A percentile compares a stretch with the other conserved stretches of the same genome.
phyloP scores from a whole-genome alignment of 2,329 filamentous ascomycete species.

The Neopestalotiopsis clavispora region DNA sequence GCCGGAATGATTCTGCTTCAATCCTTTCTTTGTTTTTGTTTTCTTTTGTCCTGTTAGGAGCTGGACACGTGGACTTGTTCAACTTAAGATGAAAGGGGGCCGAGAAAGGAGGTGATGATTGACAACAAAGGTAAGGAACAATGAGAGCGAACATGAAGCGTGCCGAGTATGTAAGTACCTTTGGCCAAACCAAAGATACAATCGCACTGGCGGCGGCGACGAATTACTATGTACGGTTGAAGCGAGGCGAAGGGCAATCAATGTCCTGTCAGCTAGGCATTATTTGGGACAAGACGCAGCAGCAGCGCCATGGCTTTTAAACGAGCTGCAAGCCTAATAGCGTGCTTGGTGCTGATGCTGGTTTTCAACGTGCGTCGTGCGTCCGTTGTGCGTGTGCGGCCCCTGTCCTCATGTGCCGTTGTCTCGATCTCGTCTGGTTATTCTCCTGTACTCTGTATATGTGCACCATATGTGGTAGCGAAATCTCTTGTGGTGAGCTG shows the following conservation, averaged over 20 bases:
- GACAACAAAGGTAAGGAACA: not conserved
- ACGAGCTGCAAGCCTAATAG: not conserved
- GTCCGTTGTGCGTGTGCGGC: not conserved
- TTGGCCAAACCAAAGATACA: too few relatives aligned
- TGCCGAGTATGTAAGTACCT: too few relatives aligned
- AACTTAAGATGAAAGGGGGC: not conserved
- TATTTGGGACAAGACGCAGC: not conserved
- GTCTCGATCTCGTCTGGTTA: not conserved
- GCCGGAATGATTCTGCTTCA: not conserved
- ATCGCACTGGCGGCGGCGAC: not conserved
- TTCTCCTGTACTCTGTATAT: not conserved
- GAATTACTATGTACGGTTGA: not conserved
- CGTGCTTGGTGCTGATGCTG: not conserved
- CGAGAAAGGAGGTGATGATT: not conserved
- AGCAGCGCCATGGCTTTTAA: not conserved
- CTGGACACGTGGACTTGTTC: not conserved
- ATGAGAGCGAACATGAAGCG: not conserved
- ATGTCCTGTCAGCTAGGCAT: not conserved
- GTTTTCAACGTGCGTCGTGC: not conserved
- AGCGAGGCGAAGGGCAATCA: not conserved
- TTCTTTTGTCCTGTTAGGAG: not conserved
- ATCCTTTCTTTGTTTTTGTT: not conserved
- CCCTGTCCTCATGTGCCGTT: not conserved
- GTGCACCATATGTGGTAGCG: not conserved
- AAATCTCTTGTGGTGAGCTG: not conserved